Base-by-base conservation (phyloP, 2,329 filamentous ascomycete genomes). In the Aspergillus bombycis region DNA sequence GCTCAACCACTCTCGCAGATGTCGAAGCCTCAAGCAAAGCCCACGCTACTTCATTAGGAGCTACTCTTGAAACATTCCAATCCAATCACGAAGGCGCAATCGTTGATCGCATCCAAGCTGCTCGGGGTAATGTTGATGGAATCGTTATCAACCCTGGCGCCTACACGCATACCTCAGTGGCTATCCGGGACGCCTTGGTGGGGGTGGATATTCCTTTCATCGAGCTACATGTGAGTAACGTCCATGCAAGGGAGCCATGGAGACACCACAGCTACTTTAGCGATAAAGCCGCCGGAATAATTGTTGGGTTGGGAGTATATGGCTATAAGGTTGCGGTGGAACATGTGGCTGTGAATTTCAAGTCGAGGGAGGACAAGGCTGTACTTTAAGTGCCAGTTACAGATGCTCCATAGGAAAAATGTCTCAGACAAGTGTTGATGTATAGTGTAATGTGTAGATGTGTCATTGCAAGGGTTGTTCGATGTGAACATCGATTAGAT, bases 81-180 rank as follows among this genome's bases (percentile, higher is more conserved):
- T 91, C 89, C 16, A 94, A 94, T 79, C 88, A 91, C 74, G 91
- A 94, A 77, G 91, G 91, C 60, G 87, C 86, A 34, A 86, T 93
- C 65, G 82, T 93, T 41, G 90, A 93, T 78, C 85, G 89, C 65
- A 90, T 94, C 67, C 91, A 94, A 60, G 83, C 83, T 21, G 89
- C 89, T 0, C 84, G 88, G 1, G 80, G 80, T 30, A 80, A 81
- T 1, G 79, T 87, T 23, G 88, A 91, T 65, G 89, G 84, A 6
- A 78, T 80, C 58, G 72, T 94, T 71, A 92, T 94, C 80, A 94
- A 94, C 78, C 88, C 91, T 0, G 91, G 87, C 2, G 91, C 85
- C 0, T 88, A 88, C 70, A 93, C 91, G 1, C 91, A 94, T 76
- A 93, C 91, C 0, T 91, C 87, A 71, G 88, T 94, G 1, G 90